These are phyloP conservation scores for Umbellularia californica DNA, from an alignment of 164 flowering plant genomes.

Conservation along the genomic window DNA sequence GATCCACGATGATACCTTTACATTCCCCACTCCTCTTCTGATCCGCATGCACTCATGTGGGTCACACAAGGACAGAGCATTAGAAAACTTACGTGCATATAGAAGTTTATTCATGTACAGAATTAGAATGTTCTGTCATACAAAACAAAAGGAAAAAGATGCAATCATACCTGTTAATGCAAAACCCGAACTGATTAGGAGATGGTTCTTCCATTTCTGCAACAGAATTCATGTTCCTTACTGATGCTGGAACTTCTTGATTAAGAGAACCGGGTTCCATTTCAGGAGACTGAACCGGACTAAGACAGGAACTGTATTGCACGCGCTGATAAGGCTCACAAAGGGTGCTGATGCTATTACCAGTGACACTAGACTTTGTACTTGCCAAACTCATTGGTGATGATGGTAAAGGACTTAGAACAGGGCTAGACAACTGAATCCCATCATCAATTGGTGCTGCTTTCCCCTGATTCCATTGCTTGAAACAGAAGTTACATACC, in stretches of 20 bases:
- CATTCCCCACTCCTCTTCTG: too few relatives aligned
- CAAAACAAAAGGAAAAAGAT: background rate
- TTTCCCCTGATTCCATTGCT: constrained; percentile 61
- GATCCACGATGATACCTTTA: too few relatives aligned
- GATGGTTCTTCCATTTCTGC: constrained; percentile 34
- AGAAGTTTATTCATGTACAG: background rate
- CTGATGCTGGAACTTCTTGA: constrained; percentile 33
- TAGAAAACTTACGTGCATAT: background rate
- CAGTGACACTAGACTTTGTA: constrained; percentile 56
- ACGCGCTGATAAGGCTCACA: constrained; percentile 50
- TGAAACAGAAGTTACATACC: constrained; percentile 81
- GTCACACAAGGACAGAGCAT: too few relatives aligned
- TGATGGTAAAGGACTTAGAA: constrained; percentile 60
- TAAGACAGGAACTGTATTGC: constrained; percentile 31
- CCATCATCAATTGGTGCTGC: constrained; percentile 35
- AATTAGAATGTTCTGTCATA: background rate
- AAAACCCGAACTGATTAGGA: constrained; percentile 35
- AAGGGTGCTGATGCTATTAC: constrained; percentile 44
- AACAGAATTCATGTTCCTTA: constrained; percentile 24
- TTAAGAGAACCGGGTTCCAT: constrained; percentile 39
- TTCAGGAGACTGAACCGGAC: constrained; percentile 37
- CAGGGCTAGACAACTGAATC: constrained; percentile 30
- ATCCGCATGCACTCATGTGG: too few relatives aligned
- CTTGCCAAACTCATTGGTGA: constrained; percentile 58
- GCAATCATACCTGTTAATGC: constrained; percentile 51